Evolutionary conservation across 805 yeast species (phyloP), one percentile per base, ranked within the genome.

Genomic region (Diddensiella caesifluorescens): DNA sequence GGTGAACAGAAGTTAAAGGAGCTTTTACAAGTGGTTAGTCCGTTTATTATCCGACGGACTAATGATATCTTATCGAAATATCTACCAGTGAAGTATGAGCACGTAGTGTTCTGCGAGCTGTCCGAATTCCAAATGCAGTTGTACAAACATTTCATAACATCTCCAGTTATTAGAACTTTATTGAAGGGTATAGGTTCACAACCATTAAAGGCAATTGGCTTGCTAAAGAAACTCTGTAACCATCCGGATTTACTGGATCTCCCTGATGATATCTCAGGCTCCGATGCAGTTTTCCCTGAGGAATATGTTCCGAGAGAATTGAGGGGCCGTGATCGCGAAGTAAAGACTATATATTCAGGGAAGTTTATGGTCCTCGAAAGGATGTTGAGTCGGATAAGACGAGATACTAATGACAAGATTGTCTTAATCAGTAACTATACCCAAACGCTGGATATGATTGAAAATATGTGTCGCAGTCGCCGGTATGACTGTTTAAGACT

Each of bases 361-460:
- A 92, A 92, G 60, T 86, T 92, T 61, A 65, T 77, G 49, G 83
- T 92, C 35, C 65, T 92, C 44, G 92, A 86, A 53, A 68, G 97
- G 52, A 90, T 92, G 69, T 72, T 92, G 45, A 75, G 75, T 46
- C 76, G 83, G 45, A 86, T 92, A 35, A 70, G 78, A 38, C 65
- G 68, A 3, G 95, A 88, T 54, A 87, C 97, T 1, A 80, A 88
- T 61, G 98, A 92, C 61, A 92, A 92, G 62, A 90, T 92, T 55
- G 98, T 92, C 15, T 67, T 92, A 34, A 92, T 92, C 53, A 86
- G 96, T 9, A 92, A 92, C 60, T 92, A 89, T 57, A 92, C 98
- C 0, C 95, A 87, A 54, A 92, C 98, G 0, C 69, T 92, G 39
- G 98, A 92, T 61, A 64, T 92, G 52, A 82, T 92, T 44, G 97